These are phyloP conservation scores for Cenococcum geophilum DNA, from an alignment of 495 filamentous ascomycete genomes.

Conservation along the genomic window DNA sequence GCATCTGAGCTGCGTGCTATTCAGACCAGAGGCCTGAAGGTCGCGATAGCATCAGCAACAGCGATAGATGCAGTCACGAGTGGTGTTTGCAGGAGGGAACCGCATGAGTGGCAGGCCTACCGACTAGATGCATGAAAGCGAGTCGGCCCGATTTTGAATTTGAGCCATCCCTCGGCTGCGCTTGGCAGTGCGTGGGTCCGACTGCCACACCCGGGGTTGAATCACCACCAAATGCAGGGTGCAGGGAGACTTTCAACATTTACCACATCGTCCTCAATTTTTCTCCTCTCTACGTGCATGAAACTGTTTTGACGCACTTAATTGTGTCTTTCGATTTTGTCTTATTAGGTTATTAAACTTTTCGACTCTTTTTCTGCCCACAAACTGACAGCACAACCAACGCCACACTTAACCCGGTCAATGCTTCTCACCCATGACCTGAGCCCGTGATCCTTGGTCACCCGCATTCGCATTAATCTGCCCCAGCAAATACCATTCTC, in stretches of 20 bases:
- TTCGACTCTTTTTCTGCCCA: neutral
- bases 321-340: no score
- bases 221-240: neutral
- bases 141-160: neutral
- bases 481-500: neutral
- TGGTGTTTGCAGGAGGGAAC: neutral
- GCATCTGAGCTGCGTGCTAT: slow-evolving; percentile 10
- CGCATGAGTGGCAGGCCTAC: neutral
- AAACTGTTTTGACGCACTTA: no score
- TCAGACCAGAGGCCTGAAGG: slow-evolving; percentile 3
- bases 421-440: slow-evolving; percentile 4
- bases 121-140: neutral
- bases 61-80: neutral
- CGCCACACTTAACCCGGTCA: neutral
- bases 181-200: neutral
- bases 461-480: neutral
- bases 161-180: neutral
- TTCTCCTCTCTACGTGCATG: no score
- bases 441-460: slow-evolving; percentile 4
- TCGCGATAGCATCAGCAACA: slow-evolving; percentile 3
- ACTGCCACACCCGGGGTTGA: neutral
- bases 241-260: neutral
- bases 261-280: neutral
- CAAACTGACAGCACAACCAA: neutral
- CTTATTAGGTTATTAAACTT: neutral